phyloP scores from a whole-genome alignment of 1,139 yeast species.

The Debaryomyces sp. region DNA sequence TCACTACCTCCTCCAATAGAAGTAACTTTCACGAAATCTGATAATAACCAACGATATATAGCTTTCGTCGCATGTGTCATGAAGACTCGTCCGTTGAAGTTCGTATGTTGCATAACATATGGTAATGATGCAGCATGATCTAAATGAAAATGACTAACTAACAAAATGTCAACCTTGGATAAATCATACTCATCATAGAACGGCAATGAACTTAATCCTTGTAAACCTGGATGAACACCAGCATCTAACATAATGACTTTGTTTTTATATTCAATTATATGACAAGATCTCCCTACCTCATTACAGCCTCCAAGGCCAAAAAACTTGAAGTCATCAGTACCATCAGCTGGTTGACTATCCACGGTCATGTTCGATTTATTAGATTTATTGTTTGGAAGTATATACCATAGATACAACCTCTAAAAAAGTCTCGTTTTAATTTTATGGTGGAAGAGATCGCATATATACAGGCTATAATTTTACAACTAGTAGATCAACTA shows the following conservation, averaged over 20 bases:
- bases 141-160: conserved; percentile 92
- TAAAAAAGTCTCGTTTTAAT: not conserved
- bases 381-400: not conserved
- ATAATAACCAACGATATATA: conserved; percentile 89
- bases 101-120: conserved; percentile 96
- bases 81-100: conserved; percentile 90
- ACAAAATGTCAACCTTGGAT: conserved; percentile 79
- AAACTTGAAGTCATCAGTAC: conserved; percentile 60
- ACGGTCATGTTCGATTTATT: conserved; percentile 12
- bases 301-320: conserved; percentile 99
- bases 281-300: conserved; percentile 97
- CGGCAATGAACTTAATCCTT: conserved; percentile 89
- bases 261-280: conserved; percentile 87
- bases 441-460: not conserved
- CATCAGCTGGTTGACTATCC: conserved; percentile 11
- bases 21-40: conserved; percentile 93
- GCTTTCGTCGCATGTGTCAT: conserved; percentile 99
- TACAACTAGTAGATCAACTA: too few species aligned
- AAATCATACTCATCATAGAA: conserved; percentile 94
- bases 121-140: conserved; percentile 99
- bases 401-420: not conserved
- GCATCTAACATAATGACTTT: conserved; percentile 98
- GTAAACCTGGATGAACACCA: conserved; percentile 95
- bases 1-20: conserved; percentile 57
- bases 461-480: not conserved